Evolutionary conservation across 2,329 filamentous ascomycete genomes (phyloP).

Genomic region (Curvularia lunata): DNA sequence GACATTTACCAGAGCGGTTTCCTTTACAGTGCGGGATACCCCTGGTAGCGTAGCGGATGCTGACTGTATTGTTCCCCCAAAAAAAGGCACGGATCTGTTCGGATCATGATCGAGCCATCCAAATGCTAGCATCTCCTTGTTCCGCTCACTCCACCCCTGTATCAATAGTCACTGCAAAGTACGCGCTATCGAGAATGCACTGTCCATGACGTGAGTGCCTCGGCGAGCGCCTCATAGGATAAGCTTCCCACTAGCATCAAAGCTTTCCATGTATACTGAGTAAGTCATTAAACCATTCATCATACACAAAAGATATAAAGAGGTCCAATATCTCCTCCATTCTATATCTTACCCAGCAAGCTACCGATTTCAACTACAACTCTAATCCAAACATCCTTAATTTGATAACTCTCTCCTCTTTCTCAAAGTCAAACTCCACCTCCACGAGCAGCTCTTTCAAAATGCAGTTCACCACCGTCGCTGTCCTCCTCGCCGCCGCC

Average conservation of each 20-base stretch:
- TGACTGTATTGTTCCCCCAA: background rate
- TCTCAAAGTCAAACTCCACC: background rate
- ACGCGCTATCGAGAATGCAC: background rate
- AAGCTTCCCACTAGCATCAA: background rate
- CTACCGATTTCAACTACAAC: background rate
- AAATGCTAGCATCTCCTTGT: background rate
- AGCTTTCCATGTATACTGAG: background rate
- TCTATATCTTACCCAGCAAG: background rate
- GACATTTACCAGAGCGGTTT: background rate
- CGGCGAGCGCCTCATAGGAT: background rate
- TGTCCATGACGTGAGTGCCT: background rate
- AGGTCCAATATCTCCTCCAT: background rate
- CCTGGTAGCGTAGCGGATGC: background rate
- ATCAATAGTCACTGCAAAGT: background rate
- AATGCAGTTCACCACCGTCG: conserved; percentile 18
- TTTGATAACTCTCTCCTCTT: background rate
- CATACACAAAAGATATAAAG: background rate
- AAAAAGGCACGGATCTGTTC: background rate
- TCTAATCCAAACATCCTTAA: background rate
- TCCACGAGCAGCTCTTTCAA: background rate
- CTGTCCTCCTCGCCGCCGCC: conserved; percentile 18
- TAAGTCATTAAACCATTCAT: background rate
- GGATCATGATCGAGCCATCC: background rate
- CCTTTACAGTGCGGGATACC: background rate
- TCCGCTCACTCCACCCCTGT: background rate